Evolutionary conservation across 768 basidiomycete genomes (phyloP).

Genomic region (Neoboletus brunneissimus): DNA sequence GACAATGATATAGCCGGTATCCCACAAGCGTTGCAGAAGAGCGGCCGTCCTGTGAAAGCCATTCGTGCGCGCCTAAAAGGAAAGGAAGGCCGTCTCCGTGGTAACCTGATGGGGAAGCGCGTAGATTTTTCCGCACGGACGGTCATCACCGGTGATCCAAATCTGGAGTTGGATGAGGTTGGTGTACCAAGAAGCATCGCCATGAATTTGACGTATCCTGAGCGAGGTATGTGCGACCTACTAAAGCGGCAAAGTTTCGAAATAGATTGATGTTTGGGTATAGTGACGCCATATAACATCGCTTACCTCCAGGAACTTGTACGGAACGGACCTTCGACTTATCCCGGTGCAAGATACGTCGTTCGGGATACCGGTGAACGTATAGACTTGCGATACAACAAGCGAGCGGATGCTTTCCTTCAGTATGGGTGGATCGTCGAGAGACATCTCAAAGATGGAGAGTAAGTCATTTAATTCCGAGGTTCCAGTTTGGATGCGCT

Average conservation of each 20-base stretch:
- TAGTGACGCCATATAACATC: slow-evolving; percentile 98
- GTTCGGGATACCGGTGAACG: slow-evolving; percentile 97
- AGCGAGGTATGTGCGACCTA: slow-evolving; percentile 63
- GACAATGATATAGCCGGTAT: slow-evolving; percentile 99
- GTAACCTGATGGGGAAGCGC: slow-evolving; percentile 99
- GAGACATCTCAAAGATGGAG: slow-evolving; percentile 95
- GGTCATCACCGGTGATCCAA: slow-evolving; percentile 98
- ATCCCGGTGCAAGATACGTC: slow-evolving; percentile 96
- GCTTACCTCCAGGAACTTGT: slow-evolving; percentile 92
- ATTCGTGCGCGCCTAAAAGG: slow-evolving; percentile 98
- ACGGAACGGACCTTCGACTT: slow-evolving; percentile 88
- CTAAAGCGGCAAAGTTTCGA: neutral
- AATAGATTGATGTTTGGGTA: slow-evolving; percentile 10
- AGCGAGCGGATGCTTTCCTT: slow-evolving; percentile 89
- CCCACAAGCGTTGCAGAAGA: slow-evolving; percentile 95
- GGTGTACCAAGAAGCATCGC: slow-evolving; percentile 95
- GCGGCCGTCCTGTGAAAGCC: slow-evolving; percentile 95
- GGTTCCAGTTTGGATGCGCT: neutral
- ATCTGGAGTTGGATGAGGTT: slow-evolving; percentile 93
- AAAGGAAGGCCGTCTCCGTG: slow-evolving; percentile 96
- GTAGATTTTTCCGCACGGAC: slow-evolving; percentile 99
- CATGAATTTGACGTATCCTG: slow-evolving; percentile 97
- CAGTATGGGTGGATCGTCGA: slow-evolving; percentile 99
- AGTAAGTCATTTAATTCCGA: slow-evolving; percentile 56
- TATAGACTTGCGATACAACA: slow-evolving; percentile 95